Evolutionary conservation across 2,329 filamentous ascomycete species (phyloP).

Genomic region (Plectosphaerella plurivora): DNA sequence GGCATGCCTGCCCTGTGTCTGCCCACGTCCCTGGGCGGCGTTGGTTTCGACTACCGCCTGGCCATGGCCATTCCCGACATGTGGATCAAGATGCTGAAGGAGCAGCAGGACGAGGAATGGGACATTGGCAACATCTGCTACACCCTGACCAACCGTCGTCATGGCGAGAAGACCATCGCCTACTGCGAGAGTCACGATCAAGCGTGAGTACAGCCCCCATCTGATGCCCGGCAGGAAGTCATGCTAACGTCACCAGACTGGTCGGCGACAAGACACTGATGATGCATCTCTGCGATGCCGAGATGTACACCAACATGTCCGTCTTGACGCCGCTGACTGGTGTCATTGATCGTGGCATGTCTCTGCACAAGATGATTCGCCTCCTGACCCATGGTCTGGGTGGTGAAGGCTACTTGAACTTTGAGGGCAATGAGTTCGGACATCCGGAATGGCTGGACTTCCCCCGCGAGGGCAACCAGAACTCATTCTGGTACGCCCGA

Average conservation of each 20-base stretch:
- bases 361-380: slow-evolving; percentile 96
- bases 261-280: slow-evolving; percentile 96
- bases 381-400: slow-evolving; percentile 87
- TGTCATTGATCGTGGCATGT: slow-evolving; percentile 84
- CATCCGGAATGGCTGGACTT: slow-evolving; percentile 99
- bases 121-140: slow-evolving; percentile 80
- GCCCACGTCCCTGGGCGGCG: slow-evolving; percentile 76
- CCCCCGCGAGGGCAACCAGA: slow-evolving; percentile 85
- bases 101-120: slow-evolving; percentile 87
- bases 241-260: slow-evolving; percentile 48
- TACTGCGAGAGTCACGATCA: slow-evolving; percentile 98
- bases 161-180: slow-evolving; percentile 97
- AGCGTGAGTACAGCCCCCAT: slow-evolving; percentile 59
- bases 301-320: slow-evolving; percentile 99
- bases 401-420: slow-evolving; percentile 96
- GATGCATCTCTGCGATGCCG: slow-evolving; percentile 96
- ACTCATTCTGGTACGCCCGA: slow-evolving; percentile 91
- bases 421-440: slow-evolving; percentile 97
- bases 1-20: slow-evolving; percentile 98
- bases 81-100: slow-evolving; percentile 98
- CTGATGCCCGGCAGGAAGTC: neutral
- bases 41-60: slow-evolving; percentile 95
- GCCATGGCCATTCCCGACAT: slow-evolving; percentile 98
- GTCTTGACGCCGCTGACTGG: slow-evolving; percentile 76
- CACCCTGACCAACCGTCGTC: slow-evolving; percentile 86